Evolutionary conservation across 2,329 filamentous ascomycete species (phyloP).

Genomic region (Graphilbum sp.): DNA sequence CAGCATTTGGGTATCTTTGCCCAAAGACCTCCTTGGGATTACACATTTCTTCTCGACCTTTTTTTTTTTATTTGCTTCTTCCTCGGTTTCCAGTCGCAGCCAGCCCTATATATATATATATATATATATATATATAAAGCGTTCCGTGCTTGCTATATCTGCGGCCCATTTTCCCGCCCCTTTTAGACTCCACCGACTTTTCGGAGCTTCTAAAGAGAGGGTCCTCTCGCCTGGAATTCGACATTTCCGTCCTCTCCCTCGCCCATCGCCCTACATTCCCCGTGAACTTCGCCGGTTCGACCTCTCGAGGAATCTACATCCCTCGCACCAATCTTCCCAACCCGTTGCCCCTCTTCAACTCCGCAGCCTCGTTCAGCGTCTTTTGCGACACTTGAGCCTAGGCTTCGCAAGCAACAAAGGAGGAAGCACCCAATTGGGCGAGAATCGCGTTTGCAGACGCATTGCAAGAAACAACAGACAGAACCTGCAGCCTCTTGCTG

Average conservation of each 20-base stretch:
- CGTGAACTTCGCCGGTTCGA: constrained; percentile 1
- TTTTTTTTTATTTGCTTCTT: no score
- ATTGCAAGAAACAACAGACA: no score
- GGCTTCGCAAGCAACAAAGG: no score
- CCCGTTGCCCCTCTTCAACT: neutral
- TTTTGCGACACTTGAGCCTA: neutral
- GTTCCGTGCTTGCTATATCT: no score
- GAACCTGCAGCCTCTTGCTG: neutral
- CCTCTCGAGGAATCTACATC: constrained; percentile 1
- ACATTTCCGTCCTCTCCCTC: constrained; percentile 1
- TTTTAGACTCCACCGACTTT: neutral
- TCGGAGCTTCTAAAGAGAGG: no score
- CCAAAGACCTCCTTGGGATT: no score
- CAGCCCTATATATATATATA: no score
- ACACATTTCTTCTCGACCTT: constrained; percentile 1
- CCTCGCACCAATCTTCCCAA: neutral
- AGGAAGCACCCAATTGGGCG: no score
- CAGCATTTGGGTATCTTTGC: constrained; percentile 2
- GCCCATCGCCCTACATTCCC: constrained; percentile 6
- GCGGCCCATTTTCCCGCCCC: no score
- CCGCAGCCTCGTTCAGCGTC: neutral
- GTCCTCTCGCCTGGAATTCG: neutral
- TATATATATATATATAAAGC: no score
- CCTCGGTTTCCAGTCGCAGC: no score
- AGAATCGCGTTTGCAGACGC: no score